Percentiles rank a stretch among this genome's conserved stretches.
Conservation (phyloP, 305 asterid species). For the Fraxinus dipetala region DNA sequence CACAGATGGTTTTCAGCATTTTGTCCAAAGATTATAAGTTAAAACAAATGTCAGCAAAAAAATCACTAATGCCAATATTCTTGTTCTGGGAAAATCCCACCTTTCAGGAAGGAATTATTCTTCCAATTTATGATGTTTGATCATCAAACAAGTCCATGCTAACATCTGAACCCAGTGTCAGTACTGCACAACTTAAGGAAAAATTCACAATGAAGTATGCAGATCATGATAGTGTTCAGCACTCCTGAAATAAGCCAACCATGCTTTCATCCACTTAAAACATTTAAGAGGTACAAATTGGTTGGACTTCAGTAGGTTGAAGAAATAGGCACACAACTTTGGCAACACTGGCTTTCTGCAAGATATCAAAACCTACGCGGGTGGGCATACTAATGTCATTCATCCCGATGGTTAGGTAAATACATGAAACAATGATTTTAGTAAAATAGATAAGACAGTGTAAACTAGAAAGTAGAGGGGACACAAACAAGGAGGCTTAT, state of each 20-base stretch:
- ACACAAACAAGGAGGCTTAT: background rate
- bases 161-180: background rate
- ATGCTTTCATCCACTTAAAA: background rate
- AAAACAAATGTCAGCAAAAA: background rate
- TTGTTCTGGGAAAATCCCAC: background rate
- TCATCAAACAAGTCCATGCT: background rate
- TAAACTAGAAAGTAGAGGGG: background rate
- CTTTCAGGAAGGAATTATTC: background rate
- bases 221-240: background rate
- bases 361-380: background rate
- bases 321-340: background rate
- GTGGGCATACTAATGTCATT: background rate
- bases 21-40: background rate
- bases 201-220: background rate
- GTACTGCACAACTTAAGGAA: background rate
- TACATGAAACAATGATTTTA: background rate
- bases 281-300: background rate
- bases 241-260: background rate
- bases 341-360: background rate
- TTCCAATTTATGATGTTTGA: background rate
- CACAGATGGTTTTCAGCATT: background rate
- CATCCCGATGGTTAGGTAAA: background rate
- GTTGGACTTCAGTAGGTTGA: background rate
- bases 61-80: background rate
- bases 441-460: background rate